Evolutionary conservation across 1,139 yeast genomes (phyloP), one percentile per base, ranked within the genome.

Genomic region (Suhomyces yuchorum): DNA sequence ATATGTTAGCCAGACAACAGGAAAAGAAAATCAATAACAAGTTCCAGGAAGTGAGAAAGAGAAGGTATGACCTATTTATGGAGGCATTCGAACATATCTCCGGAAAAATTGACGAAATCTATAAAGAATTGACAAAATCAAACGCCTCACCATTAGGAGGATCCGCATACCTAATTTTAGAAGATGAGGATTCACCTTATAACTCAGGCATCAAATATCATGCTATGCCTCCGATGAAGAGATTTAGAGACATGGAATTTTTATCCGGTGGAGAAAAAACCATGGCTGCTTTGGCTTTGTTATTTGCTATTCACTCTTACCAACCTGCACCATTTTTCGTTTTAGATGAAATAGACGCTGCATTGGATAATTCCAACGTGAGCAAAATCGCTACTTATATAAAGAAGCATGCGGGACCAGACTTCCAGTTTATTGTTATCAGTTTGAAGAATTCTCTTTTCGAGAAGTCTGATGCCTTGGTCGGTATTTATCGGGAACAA

Each of bases 261-360:
- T 74, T 93, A 12, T 90, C 97, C 0, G 99, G 99, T 44, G 99
- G 99, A 43, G 99, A 93, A 62, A 91, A 92, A 65, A 89, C 98
- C 1, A 87, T 93, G 68, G 99, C 99, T 1, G 99, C 99, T 0
- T 74, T 93, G 55, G 97, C 98, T 0, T 73, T 93, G 53, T 67
- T 93, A 42, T 93, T 93, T 72, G 95, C 99, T 1, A 82, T 92
- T 44, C 97, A 93, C 64, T 85, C 96, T 0, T 88, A 73, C 68
- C 95, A 86, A 47, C 98, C 98, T 1, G 86, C 97, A 0, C 99
- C 99, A 20, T 93, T 93, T 65, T 93, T 93, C 63, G 96, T 93
- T 0, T 73, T 93, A 43, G 99, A 93, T 66, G 99, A 93, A 68
- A 92, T 93, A 15, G 99, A 93, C 70, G 98, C 99, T 1, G 98